Conservation (phyloP, 1,284 basidiomycete species). For the Tremellales sp. region DNA sequence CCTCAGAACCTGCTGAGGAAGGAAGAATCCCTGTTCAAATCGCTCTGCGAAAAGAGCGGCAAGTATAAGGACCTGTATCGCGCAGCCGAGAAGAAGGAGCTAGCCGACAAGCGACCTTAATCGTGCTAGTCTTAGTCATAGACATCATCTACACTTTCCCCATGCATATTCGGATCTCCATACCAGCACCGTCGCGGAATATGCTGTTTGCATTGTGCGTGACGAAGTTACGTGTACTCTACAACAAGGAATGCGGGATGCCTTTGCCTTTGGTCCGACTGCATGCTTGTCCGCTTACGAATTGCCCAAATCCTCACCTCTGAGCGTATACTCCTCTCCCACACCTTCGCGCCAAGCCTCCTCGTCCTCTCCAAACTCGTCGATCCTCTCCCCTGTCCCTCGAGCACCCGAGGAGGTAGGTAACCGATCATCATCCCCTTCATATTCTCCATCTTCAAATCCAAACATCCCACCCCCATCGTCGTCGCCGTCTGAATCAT, state of each 20-base stretch:
- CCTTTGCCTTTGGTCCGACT: no score
- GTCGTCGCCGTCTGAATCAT: constrained; percentile 2
- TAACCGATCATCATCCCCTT: constrained; percentile 13
- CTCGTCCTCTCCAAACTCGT: constrained; percentile 28
- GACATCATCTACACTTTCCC: no score
- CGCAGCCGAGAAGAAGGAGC: constrained; percentile 45
- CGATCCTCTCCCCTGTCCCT: constrained; percentile 22
- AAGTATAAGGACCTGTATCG: constrained; percentile 58
- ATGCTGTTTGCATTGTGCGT: no score
- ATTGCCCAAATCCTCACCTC: not conserved
- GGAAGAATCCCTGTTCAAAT: constrained; percentile 68
- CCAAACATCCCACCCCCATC: constrained; percentile 4
- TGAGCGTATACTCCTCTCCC: constrained; percentile 17
- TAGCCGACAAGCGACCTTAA: no score
- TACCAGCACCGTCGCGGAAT: no score
- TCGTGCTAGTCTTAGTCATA: no score
- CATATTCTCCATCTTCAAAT: constrained; percentile 14
- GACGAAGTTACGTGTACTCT: no score
- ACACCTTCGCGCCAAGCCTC: constrained; percentile 34
- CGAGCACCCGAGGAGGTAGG: constrained; percentile 6
- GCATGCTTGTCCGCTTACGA: no score
- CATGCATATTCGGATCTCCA: no score
- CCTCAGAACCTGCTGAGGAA: constrained; percentile 65
- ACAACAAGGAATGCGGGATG: no score
- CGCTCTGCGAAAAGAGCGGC: constrained; percentile 77